Evolutionary conservation across 169 alveolate genomes (phyloP).

Genomic region (Plasmodium malariae): DNA sequence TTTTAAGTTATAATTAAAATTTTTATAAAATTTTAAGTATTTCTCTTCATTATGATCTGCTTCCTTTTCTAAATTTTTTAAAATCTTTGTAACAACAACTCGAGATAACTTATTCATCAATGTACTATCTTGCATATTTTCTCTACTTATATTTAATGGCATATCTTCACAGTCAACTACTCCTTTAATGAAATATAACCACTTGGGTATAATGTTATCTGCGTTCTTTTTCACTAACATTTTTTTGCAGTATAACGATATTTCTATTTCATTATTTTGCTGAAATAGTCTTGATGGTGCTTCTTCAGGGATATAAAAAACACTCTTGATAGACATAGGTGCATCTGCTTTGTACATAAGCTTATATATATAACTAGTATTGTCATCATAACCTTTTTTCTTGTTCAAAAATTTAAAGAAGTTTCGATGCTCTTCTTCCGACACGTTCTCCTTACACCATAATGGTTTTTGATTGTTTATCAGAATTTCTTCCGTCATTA

Average conservation of each 20-base stretch:
- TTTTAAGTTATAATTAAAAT: slow-evolving; percentile 88
- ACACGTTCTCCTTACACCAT: slow-evolving; percentile 91
- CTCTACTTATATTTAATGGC: slow-evolving; percentile 97
- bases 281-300: slow-evolving; percentile 93
- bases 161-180: slow-evolving; percentile 98
- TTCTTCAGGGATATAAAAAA: slow-evolving; percentile 91
- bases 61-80: slow-evolving; percentile 93
- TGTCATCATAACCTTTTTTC: slow-evolving; percentile 76
- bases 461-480: slow-evolving; percentile 88
- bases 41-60: slow-evolving; percentile 88
- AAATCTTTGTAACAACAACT: slow-evolving; percentile 92
- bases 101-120: slow-evolving; percentile 92
- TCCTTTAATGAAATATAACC: slow-evolving; percentile 97
- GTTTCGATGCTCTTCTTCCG: slow-evolving; percentile 93
- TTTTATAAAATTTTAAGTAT: slow-evolving; percentile 87
- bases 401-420: slow-evolving; percentile 89
- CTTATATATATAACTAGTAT: slow-evolving; percentile 88
- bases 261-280: slow-evolving; percentile 87
- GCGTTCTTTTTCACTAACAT: slow-evolving; percentile 95
- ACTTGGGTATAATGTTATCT: slow-evolving; percentile 93
- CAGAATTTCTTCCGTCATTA: slow-evolving; percentile 84
- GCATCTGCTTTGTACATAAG: slow-evolving; percentile 94
- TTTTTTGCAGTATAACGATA: slow-evolving; percentile 91
- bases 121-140: slow-evolving; percentile 93
- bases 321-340: slow-evolving; percentile 94